These are phyloP conservation scores for Diaporthe vaccinii DNA, from an alignment of 2,329 filamentous ascomycete species.

Conservation along the genomic window DNA sequence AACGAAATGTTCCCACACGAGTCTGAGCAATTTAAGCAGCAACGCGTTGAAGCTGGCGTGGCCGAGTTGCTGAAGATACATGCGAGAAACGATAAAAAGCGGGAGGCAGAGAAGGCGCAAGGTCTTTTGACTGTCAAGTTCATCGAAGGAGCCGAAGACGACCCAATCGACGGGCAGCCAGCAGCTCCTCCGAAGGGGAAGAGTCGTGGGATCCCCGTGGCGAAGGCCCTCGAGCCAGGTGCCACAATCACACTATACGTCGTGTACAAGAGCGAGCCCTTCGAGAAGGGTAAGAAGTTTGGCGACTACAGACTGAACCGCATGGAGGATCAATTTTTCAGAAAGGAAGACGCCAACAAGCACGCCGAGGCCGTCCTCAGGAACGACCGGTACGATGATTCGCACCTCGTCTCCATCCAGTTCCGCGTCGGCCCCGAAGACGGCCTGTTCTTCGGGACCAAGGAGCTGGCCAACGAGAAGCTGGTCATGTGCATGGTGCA, in stretches of 20 bases:
- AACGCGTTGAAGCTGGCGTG: background rate
- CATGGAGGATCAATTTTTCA: slow-evolving; percentile 21
- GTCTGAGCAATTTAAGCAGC: background rate
- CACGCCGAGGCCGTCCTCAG: slow-evolving; percentile 35
- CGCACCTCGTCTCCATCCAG: slow-evolving; percentile 15
- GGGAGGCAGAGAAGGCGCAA: background rate
- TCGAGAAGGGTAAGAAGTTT: background rate
- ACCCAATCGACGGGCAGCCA: background rate
- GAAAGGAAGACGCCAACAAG: slow-evolving; percentile 28
- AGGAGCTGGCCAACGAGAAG: slow-evolving; percentile 28
- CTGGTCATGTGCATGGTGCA: slow-evolving; percentile 22
- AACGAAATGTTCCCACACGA: slow-evolving; percentile 2
- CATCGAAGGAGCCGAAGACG: background rate
- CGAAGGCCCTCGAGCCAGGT: slow-evolving; percentile 27
- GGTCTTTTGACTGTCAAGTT: slow-evolving; percentile 3
- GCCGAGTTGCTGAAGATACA: background rate
- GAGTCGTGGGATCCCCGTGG: slow-evolving; percentile 3
- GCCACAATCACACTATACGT: slow-evolving; percentile 16
- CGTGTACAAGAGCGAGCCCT: slow-evolving; percentile 33
- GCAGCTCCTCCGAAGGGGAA: background rate
- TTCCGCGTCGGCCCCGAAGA: slow-evolving; percentile 16
- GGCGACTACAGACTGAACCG: slow-evolving; percentile 1
- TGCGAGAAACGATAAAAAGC: slow-evolving; percentile 4
- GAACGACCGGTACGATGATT: background rate
- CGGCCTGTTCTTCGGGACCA: slow-evolving; percentile 22